These are phyloP conservation scores for Thelonectria discophora DNA, from an alignment of 2,329 filamentous ascomycete genomes.

Conservation along the genomic window DNA sequence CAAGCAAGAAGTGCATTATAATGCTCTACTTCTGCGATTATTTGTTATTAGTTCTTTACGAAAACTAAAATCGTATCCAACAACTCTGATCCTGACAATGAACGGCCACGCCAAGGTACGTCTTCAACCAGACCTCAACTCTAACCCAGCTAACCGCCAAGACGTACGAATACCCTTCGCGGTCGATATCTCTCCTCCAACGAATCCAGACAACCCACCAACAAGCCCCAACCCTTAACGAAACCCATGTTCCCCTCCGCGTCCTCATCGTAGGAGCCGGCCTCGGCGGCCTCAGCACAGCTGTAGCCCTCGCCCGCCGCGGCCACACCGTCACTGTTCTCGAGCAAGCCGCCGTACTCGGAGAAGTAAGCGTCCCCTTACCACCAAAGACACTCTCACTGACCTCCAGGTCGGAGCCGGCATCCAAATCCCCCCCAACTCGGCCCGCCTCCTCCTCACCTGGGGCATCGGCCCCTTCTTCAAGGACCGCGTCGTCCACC, in stretches of 20 bases:
- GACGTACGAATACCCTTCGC: constrained; percentile 17
- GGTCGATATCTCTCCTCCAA: constrained; percentile 7
- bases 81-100: not conserved
- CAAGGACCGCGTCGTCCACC: constrained; percentile 31
- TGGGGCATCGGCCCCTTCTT: constrained; percentile 42
- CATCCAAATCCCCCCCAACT: constrained; percentile 47
- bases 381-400: not conserved
- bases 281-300: constrained; percentile 52
- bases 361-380: constrained; percentile 45
- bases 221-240: not conserved
- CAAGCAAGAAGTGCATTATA: not conserved
- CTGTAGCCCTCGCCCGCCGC: constrained; percentile 47
- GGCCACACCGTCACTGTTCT: constrained; percentile 52
- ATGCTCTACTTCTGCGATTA: not conserved
- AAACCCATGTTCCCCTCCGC: not conserved
- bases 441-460: constrained; percentile 41
- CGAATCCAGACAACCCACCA: not conserved
- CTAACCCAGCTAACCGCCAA: not conserved
- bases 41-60: not conserved
- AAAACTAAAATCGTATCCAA: not conserved
- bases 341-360: constrained; percentile 50
- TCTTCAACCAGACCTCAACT: not conserved
- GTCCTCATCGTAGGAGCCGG: constrained; percentile 51
- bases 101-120: not conserved
- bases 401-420: constrained; percentile 41